Conservation (phyloP, 208 protist genomes). For the Phytomonas sp. region DNA sequence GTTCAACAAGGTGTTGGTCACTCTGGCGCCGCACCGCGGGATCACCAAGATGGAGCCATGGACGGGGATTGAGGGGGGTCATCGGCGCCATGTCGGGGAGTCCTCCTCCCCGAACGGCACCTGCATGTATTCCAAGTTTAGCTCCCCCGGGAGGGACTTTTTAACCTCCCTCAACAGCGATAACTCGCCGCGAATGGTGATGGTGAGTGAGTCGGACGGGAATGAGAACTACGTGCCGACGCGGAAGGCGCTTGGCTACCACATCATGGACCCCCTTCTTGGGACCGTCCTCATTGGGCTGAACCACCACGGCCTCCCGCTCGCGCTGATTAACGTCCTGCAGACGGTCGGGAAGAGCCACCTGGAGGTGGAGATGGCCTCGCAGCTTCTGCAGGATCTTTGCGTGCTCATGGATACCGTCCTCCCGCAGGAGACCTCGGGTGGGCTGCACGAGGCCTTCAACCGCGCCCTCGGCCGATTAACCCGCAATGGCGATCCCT, state of each 20-base stretch:
- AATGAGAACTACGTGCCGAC: conserved; percentile 38
- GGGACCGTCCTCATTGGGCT: conserved; percentile 62
- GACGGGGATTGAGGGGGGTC: conserved; percentile 58
- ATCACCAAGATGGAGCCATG: conserved; percentile 50
- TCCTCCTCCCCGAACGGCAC: background rate
- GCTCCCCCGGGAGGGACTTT: background rate
- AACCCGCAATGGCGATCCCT: conserved; percentile 45
- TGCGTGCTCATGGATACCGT: conserved; percentile 85
- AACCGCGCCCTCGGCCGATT: conserved; percentile 67
- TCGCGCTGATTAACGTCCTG: conserved; percentile 64
- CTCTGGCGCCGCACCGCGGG: conserved; percentile 75
- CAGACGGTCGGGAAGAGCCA: conserved; percentile 39
- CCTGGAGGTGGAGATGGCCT: conserved; percentile 39
- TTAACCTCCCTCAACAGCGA: background rate
- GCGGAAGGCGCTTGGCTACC: conserved; percentile 80
- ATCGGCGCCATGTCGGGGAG: conserved; percentile 24
- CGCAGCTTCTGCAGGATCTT: conserved; percentile 70
- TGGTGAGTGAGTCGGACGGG: conserved; percentile 14
- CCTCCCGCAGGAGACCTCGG: conserved; percentile 63
- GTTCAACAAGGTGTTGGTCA: conserved; percentile 69
- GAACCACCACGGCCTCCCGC: conserved; percentile 73
- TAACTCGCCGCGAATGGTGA: background rate
- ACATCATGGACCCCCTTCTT: conserved; percentile 75
- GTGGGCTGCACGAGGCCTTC: conserved; percentile 64
- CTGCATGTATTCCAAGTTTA: background rate